Conservation (phyloP, 805 yeast genomes). For the Starmerella bombicola region DNA sequence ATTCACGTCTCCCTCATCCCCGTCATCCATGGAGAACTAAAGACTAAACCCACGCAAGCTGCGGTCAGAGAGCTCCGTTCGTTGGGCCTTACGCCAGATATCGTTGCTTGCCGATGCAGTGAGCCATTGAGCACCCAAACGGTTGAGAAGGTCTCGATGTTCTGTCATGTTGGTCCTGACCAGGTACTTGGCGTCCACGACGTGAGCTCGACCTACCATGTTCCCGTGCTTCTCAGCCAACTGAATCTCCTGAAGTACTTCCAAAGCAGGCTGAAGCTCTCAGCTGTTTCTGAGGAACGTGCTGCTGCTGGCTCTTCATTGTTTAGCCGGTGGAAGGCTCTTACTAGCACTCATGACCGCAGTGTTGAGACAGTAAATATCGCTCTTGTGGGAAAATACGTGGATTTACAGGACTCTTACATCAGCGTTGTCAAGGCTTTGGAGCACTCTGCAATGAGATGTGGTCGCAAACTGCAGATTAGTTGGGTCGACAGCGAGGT, state of each 20-base stretch:
- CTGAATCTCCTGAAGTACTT: constrained; percentile 73
- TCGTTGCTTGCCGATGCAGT: constrained; percentile 95
- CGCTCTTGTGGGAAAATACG: constrained; percentile 95
- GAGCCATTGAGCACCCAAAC: constrained; percentile 69
- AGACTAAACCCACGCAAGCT: constrained; percentile 98
- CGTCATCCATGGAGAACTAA: constrained; percentile 96
- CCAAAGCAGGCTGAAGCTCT: constrained; percentile 49
- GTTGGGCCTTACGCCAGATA: constrained; percentile 86
- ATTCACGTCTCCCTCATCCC: constrained; percentile 96
- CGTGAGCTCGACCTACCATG: constrained; percentile 93
- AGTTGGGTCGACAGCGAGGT: constrained; percentile 94
- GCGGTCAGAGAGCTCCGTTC: constrained; percentile 95
- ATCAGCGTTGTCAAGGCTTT: constrained; percentile 87
- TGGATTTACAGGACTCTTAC: constrained; percentile 88
- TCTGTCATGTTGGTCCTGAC: constrained; percentile 96
- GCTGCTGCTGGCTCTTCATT: constrained; percentile 52
- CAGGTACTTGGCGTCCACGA: constrained; percentile 96
- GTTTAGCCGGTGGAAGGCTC: constrained; percentile 62
- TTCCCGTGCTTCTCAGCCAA: constrained; percentile 78
- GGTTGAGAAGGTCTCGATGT: constrained; percentile 95
- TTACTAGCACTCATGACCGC: constrained; percentile 70
- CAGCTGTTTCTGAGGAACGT: constrained; percentile 40
- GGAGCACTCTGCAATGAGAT: constrained; percentile 89
- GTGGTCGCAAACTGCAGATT: constrained; percentile 71
- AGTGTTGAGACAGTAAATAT: constrained; percentile 79